These are phyloP conservation scores for Coemansia sp. DNA, from an alignment of 192 early-diverging fungal genomes.

Conservation along the genomic window DNA sequence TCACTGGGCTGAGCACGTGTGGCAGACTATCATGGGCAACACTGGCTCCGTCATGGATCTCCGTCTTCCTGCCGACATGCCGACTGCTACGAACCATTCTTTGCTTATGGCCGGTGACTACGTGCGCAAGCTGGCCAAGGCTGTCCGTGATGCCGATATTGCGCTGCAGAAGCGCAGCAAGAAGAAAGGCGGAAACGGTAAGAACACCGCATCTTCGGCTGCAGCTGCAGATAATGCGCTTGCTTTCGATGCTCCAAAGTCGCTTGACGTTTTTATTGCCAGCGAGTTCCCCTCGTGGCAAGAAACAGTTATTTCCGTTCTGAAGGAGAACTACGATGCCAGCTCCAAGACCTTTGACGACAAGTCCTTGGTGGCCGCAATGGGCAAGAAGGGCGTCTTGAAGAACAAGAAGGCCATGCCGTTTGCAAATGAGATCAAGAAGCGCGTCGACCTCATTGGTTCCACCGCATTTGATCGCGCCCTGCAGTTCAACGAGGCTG, in stretches of 20 bases:
- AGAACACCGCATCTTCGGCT: constrained; percentile 90
- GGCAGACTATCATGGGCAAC: constrained; percentile 79
- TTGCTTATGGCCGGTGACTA: constrained; percentile 79
- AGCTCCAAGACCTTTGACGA: constrained; percentile 67
- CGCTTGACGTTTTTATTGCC: constrained; percentile 79
- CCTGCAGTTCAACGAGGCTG: constrained; percentile 79
- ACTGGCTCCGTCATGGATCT: constrained; percentile 68
- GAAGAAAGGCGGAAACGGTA: no score
- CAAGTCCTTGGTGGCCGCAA: constrained; percentile 66
- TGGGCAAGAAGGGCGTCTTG: constrained; percentile 70
- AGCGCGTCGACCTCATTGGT: constrained; percentile 68
- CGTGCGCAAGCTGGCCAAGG: constrained; percentile 70
- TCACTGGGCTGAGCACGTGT: constrained; percentile 94
- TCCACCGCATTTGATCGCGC: constrained; percentile 75
- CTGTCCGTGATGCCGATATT: constrained; percentile 79
- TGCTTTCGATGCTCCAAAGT: constrained; percentile 64
- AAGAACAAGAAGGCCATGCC: constrained; percentile 98
- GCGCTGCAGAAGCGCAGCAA: constrained; percentile 58
- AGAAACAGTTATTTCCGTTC: constrained; percentile 61
- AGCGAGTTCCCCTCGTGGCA: constrained; percentile 93
- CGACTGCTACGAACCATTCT: constrained; percentile 64
- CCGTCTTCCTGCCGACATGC: constrained; percentile 60
- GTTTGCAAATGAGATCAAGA: constrained; percentile 90
- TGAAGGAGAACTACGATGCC: constrained; percentile 62
- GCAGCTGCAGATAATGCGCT: constrained; percentile 50